Conservation (phyloP, 441 rosid species). For the Francoa sonchifolia region DNA sequence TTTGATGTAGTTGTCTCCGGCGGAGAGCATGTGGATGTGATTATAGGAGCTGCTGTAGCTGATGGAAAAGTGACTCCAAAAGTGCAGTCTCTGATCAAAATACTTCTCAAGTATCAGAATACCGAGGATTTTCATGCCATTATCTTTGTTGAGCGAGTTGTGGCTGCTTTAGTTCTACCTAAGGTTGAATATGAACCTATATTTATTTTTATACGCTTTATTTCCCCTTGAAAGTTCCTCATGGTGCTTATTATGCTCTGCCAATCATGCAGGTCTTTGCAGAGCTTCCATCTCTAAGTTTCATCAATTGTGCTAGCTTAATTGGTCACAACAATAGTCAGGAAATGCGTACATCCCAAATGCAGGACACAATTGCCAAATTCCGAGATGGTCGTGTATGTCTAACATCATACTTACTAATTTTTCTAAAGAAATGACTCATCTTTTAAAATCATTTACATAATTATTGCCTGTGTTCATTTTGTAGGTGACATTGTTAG, state of each 20-base stretch:
- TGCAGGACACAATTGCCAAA: conserved; percentile 90
- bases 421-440: conserved; percentile 8
- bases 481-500: conserved; percentile 77
- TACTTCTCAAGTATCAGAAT: conserved; percentile 79
- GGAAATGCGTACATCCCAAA: conserved; percentile 88
- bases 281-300: conserved; percentile 88
- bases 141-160: conserved; percentile 96
- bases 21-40: conserved; percentile 95
- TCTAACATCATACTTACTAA: conserved; percentile 6
- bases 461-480: conserved; percentile 10
- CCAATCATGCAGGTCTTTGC: conserved; percentile 56
- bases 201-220: neutral
- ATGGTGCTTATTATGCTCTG: conserved; percentile 4
- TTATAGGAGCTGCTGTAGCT: conserved; percentile 97
- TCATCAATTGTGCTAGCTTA: conserved; percentile 81
- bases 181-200: conserved; percentile 43
- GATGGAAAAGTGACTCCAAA: conserved; percentile 99
- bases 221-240: conserved; percentile 7
- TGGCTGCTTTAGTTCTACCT: conserved; percentile 96
- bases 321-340: conserved; percentile 97
- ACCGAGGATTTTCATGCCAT: conserved; percentile 97
- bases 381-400: conserved; percentile 97
- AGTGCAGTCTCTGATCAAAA: conserved; percentile 81
- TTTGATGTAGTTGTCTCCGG: conserved; percentile 79
- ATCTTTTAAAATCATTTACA: conserved; percentile 1